Evolutionary conservation across 352 stramenopile genomes (phyloP), one percentile per base, ranked within the genome.

Genomic region (Pythium utonaiense): DNA sequence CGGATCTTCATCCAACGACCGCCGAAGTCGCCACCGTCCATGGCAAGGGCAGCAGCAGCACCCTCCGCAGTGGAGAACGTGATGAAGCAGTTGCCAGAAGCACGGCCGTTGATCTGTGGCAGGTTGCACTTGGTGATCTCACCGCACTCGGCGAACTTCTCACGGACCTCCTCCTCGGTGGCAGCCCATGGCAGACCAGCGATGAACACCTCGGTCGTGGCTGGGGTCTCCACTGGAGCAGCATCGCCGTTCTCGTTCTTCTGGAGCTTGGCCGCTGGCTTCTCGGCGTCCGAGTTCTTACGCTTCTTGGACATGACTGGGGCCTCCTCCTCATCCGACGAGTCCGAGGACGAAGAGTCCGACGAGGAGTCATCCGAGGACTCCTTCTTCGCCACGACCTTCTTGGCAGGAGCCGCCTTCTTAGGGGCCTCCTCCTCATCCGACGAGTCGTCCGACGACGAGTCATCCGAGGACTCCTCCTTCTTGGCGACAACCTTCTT

Each of bases 71-170:
- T 85, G 24, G 60, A 68, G 60, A 99, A 99, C 21, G 79, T 83
- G 31, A 99, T 79, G 60, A 98, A 98, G n/a, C 95, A 96, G n/a
- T 91, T 99, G 50, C 97, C 97, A 30, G 82, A 96, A 44, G 83
- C 84, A 13, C 91, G 82, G 54, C 96, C 96, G 71, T 96, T 93
- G 62, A 89, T 77, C 59, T 97, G 56, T 8, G 93, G 92, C 27
- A 98, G 77, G 60, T 96, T 83, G 19, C 94, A 69, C 33, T 48
- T 70, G 34, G 60, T 86, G n/a, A 97, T 82, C 44, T 92, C 85
- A 71, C 96, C 96, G 71, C 95, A 99, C 12, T 68, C 69, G 16
- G 78, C 70, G 71, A 99, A 99, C 71, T 98, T 98, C 34, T 96
- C 89, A 27, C 71, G 69, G 3, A 99, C 74, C 62, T 99, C 89